These are phyloP conservation scores for Pythium guiyangense DNA, from an alignment of 352 stramenopile genomes.

Conservation along the genomic window DNA sequence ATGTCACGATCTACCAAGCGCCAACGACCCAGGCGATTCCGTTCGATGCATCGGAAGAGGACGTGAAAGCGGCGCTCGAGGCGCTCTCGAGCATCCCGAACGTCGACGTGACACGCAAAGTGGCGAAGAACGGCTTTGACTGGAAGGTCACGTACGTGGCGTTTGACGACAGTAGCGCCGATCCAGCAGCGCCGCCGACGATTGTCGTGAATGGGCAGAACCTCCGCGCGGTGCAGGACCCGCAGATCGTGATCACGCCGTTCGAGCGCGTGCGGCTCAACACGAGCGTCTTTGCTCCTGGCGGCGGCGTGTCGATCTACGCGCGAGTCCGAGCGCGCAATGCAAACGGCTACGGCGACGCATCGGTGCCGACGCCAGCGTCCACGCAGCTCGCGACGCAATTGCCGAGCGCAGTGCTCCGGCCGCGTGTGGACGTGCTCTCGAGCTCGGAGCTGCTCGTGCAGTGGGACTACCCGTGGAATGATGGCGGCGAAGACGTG, in stretches of 20 bases:
- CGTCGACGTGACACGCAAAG: constrained; percentile 81
- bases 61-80: constrained; percentile 93
- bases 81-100: constrained; percentile 82
- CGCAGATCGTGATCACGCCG: constrained; percentile 40
- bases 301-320: constrained; percentile 52
- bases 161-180: constrained; percentile 33
- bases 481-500: constrained; percentile 64
- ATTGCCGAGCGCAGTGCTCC: constrained; percentile 31
- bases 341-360: constrained; percentile 38
- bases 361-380: constrained; percentile 28
- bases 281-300: constrained; percentile 12
- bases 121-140: constrained; percentile 85
- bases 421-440: constrained; percentile 37
- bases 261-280: constrained; percentile 44
- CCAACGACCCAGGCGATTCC: constrained; percentile 89
- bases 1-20: constrained; percentile 86
- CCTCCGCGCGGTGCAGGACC: constrained; percentile 38
- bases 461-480: constrained; percentile 67
- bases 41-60: constrained; percentile 84
- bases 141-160: constrained; percentile 92
- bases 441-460: constrained; percentile 63
- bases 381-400: constrained; percentile 53
- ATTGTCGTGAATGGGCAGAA: constrained; percentile 43
- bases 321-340: constrained; percentile 58
- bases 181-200: background rate